A percentile compares a stretch with the other conserved stretches of the same genome.
phyloP scores from a whole-genome alignment of 352 stramenopile species.

The Globisporangium uncinulatum region DNA sequence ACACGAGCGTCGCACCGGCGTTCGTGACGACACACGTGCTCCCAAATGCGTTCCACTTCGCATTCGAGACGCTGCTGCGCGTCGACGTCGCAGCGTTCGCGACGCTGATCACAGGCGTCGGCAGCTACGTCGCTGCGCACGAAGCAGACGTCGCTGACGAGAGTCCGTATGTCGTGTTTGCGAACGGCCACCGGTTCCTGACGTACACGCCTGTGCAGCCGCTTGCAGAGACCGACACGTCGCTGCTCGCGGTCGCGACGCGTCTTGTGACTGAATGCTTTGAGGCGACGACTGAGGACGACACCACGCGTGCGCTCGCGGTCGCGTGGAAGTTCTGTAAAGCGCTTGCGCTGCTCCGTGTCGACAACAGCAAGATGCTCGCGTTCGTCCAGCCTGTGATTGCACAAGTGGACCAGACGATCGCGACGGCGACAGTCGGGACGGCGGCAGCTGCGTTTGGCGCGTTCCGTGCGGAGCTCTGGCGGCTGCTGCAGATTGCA shows the following conservation, averaged over 20 bases:
- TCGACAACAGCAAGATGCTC: conserved; percentile 32
- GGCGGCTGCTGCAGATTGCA: conserved; percentile 63
- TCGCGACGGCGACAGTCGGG: conserved; percentile 6
- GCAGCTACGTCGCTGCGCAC: conserved; percentile 41
- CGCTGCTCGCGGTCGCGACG: conserved; percentile 25
- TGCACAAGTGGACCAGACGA: conserved; percentile 22
- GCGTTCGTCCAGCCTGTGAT: conserved; percentile 42
- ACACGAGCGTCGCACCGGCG: conserved; percentile 34
- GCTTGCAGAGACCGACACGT: conserved; percentile 17
- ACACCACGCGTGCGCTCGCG: conserved; percentile 18
- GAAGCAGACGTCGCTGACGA: conserved; percentile 35
- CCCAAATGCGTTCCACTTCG: conserved; percentile 46
- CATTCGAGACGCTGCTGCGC: conserved; percentile 37
- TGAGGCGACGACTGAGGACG: not conserved
- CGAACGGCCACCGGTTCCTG: conserved; percentile 34
- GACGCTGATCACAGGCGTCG: conserved; percentile 45
- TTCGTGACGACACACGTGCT: conserved; percentile 59
- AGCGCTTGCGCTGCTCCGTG: conserved; percentile 40
- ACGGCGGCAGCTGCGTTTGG: conserved; percentile 9
- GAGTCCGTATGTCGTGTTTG: conserved; percentile 37
- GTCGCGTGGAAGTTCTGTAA: conserved; percentile 73
- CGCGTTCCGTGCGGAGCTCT: conserved; percentile 52
- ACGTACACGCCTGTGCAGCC: conserved; percentile 13
- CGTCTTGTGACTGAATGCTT: conserved; percentile 20
- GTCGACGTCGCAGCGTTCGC: conserved; percentile 39